These are phyloP conservation scores for Poa pratensis DNA, from an alignment of 176 grass and related monocot species.

Conservation along the genomic window DNA sequence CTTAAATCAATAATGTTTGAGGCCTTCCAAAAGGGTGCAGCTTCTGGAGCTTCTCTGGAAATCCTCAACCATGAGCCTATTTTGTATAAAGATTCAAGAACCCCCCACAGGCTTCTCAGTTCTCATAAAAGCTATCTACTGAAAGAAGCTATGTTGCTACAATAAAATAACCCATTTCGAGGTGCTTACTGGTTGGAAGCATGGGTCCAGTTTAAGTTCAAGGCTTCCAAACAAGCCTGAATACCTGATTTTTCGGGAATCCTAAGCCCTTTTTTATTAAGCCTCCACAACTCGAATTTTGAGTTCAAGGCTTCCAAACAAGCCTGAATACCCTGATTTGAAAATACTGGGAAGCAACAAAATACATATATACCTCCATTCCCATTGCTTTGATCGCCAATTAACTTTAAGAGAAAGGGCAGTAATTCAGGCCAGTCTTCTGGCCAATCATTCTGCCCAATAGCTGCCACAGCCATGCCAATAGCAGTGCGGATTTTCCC, in stretches of 20 bases:
- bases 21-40: background rate
- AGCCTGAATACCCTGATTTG: background rate
- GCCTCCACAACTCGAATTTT: background rate
- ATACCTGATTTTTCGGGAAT: background rate
- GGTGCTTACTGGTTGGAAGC: conserved; percentile 1
- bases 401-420: conserved; percentile 85
- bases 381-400: conserved; percentile 71
- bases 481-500: conserved; percentile 92
- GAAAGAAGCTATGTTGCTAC: conserved; percentile 7
- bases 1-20: background rate
- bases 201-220: background rate
- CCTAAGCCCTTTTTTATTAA: background rate
- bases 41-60: background rate
- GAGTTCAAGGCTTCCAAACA: conserved; percentile 27
- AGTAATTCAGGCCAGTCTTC: conserved; percentile 95
- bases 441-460: conserved; percentile 95
- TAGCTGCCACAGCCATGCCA: conserved; percentile 87
- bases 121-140: conserved; percentile 11
- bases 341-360: conserved; percentile 26
- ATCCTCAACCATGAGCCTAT: background rate
- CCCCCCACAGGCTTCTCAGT: background rate
- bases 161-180: conserved; percentile 16
- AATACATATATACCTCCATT: conserved; percentile 69
- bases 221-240: conserved; percentile 21
- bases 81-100: background rate